A percentile compares a stretch with the other conserved stretches of the same genome.
phyloP scores from a whole-genome alignment of 2,329 filamentous ascomycete genomes.

The Fusarium tricinctum region DNA sequence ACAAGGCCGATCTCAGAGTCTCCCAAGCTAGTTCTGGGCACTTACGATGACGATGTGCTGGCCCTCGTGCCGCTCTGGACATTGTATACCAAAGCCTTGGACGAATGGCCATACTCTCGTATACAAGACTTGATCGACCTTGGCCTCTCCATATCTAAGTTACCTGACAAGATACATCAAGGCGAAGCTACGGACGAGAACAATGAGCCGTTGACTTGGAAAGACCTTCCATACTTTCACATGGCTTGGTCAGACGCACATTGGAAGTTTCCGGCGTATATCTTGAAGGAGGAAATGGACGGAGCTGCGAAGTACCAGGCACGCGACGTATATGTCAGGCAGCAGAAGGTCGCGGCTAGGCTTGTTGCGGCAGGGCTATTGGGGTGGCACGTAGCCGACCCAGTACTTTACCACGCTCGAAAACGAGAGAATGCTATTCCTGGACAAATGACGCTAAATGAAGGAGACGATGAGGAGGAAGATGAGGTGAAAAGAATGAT shows the following conservation, averaged over 20 bases:
- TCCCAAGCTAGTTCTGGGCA: background rate
- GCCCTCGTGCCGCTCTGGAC: background rate
- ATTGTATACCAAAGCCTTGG: background rate
- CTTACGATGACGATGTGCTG: background rate
- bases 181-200: background rate
- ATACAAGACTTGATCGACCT: background rate
- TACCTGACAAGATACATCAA: background rate
- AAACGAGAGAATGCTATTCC: background rate
- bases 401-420: background rate
- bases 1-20: background rate
- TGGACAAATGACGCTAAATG: background rate
- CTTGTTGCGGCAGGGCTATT: slow-evolving; percentile 1
- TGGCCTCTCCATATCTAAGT: background rate
- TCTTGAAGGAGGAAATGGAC: background rate
- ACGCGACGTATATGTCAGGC: background rate
- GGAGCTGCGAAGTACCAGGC: background rate
- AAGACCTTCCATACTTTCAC: background rate
- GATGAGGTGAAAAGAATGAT: background rate
- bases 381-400: background rate
- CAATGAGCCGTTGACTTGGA: background rate
- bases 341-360: background rate
- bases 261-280: background rate
- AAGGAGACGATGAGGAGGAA: background rate
- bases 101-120: background rate
- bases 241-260: background rate